Evolutionary conservation across 2,329 filamentous ascomycete species (phyloP).

Genomic region (Thielaviopsis populi): DNA sequence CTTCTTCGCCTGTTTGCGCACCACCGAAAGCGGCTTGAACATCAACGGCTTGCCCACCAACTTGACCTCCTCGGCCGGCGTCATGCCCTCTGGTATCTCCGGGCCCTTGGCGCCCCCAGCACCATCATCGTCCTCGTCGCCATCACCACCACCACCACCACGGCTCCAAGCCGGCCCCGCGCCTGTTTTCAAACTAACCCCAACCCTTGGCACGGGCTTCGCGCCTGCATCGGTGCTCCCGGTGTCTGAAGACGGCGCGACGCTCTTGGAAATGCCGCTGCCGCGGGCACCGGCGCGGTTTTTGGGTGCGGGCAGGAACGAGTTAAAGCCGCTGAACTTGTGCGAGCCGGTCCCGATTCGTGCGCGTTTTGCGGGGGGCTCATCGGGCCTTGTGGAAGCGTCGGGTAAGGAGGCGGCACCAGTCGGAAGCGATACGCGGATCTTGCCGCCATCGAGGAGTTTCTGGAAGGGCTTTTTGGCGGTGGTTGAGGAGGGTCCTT

Average conservation of each 20-base stretch:
- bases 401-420: slow-evolving; percentile 22
- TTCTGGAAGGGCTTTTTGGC: slow-evolving; percentile 54
- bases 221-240: too few species aligned
- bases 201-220: slow-evolving; percentile 22
- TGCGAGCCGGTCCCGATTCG: slow-evolving; percentile 46
- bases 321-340: slow-evolving; percentile 68
- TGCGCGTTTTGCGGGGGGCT: slow-evolving; percentile 55
- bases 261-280: slow-evolving; percentile 19
- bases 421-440: slow-evolving; percentile 60
- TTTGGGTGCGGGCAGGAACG: slow-evolving; percentile 76
- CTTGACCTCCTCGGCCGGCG: slow-evolving; percentile 49
- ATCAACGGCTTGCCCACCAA: slow-evolving; percentile 65
- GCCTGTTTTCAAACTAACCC: slow-evolving; percentile 64
- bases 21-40: slow-evolving; percentile 81
- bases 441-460: slow-evolving; percentile 72
- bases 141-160: too few species aligned
- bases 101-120: slow-evolving; percentile 24
- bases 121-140: slow-evolving; percentile 20
- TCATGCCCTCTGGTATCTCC: slow-evolving; percentile 40
- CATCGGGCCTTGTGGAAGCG: slow-evolving; percentile 8
- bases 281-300: slow-evolving; percentile 26
- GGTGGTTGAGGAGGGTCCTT: slow-evolving; percentile 21
- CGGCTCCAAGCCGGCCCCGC: slow-evolving; percentile 69
- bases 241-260: not conserved
- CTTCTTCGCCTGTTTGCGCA: slow-evolving; percentile 58